Evolutionary conservation across 495 filamentous ascomycete species (phyloP).

Genomic region (Aspergillus baeticus): DNA sequence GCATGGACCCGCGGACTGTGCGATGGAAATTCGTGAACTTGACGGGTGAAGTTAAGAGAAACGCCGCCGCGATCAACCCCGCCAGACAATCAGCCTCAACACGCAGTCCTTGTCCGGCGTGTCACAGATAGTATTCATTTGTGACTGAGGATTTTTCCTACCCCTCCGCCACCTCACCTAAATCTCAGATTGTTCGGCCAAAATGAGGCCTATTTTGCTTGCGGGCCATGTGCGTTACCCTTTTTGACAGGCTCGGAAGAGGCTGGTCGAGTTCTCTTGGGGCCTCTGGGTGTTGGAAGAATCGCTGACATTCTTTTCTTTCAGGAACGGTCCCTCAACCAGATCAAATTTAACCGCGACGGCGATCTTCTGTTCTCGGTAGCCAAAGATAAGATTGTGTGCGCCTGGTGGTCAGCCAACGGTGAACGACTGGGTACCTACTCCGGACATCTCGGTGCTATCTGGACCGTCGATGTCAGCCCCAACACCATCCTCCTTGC

Average conservation of each 20-base stretch:
- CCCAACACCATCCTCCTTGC: slow-evolving; percentile 91
- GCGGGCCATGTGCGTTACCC: slow-evolving; percentile 75
- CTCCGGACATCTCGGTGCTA: slow-evolving; percentile 91
- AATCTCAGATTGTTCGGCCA: slow-evolving; percentile 25
- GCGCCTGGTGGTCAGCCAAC: slow-evolving; percentile 91
- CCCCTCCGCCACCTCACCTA: slow-evolving; percentile 12
- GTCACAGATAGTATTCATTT: slow-evolving; percentile 21
- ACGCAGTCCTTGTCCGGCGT: slow-evolving; percentile 14
- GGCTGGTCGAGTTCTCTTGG: slow-evolving; percentile 15
- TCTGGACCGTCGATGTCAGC: slow-evolving; percentile 98
- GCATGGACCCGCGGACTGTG: slow-evolving; percentile 41
- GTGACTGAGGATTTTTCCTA: slow-evolving; percentile 18
- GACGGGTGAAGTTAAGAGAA: slow-evolving; percentile 38
- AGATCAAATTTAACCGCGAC: slow-evolving; percentile 96
- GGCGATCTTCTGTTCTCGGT: slow-evolving; percentile 97
- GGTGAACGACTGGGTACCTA: slow-evolving; percentile 96
- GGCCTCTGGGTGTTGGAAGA: slow-evolving; percentile 15
- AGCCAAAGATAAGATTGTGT: slow-evolving; percentile 95
- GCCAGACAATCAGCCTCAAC: slow-evolving; percentile 34
- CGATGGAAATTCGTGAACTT: slow-evolving; percentile 48
- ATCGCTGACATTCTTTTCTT: slow-evolving; percentile 18
- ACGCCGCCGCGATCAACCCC: slow-evolving; percentile 38
- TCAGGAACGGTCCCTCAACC: slow-evolving; percentile 92
- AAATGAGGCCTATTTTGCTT: slow-evolving; percentile 93
- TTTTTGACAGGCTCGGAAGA: slow-evolving; percentile 4